Evolutionary conservation across 2,329 filamentous ascomycete species (phyloP), one percentile per base, ranked within the genome.

Genomic region (Huntiella omanensis): DNA sequence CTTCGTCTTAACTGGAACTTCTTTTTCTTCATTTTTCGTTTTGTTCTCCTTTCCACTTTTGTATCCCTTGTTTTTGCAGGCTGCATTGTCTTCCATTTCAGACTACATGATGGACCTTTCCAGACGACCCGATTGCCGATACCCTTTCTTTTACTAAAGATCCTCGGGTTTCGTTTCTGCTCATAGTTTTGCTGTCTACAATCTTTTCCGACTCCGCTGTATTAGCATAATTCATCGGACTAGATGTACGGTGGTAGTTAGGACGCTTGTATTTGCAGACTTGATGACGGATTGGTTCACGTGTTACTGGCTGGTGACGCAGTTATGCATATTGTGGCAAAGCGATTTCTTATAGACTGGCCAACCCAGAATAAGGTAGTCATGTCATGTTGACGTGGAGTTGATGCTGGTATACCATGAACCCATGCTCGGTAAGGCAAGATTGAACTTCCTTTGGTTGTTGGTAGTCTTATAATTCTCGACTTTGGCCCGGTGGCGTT

Each of bases 251-350:
- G 10, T 7, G 22, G 22, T 28, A 28, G 8, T 28, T 28, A 10
- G 2, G 22, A 28, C 8, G 8, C 22, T 28, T 28, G 22, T 28
- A 7, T 28, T 28, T 2, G 8, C 7, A 10, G 22, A 28, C 22
- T 28, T 28, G 22, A 28, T 28, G 6, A 28, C 8, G 8, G 22
- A 28, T 28, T 28, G 22, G 22, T 28, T 28, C 8, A 34, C 40
- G 16, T 19, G 28, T 43, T 22, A 15, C 19, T 12, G 4, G 32
- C 11, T 16, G 40, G 15, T 13, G 7, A 33, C 15, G 28, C 28
- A 43, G 33, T 28, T 17, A 16, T 42, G 44, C 43, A 49, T 49
- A 49, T 49, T 49, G 48, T 49, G 48, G 48, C 48, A 43, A 43
- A 40, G 48, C 48, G 43, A 35, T 37, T 22, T 37, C 6, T 17